Evolutionary conservation across 768 basidiomycete genomes (phyloP), one percentile per base, ranked within the genome.

Genomic region (Hygrophoropsis aurantiaca): DNA sequence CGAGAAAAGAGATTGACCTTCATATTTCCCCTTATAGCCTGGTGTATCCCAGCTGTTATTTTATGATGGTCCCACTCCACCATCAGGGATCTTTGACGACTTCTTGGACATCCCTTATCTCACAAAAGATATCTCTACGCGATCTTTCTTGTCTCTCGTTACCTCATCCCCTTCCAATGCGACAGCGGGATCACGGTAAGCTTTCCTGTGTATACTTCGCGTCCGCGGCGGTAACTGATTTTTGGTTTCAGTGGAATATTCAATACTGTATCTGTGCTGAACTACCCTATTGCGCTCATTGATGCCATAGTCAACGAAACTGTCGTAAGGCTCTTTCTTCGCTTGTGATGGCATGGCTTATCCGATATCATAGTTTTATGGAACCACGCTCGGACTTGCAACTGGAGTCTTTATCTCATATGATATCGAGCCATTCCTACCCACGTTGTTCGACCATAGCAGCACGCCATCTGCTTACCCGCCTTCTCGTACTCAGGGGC

Each of bases 371-470:
- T 41, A 82, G 76, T 74, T 74, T 58, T 79, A 74, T 75, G 75
- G 79, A 15, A 46, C 50, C 5, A 44, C 43, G 5, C 58, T 74
- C n/a, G 51, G 66, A 24, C 50, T 69, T 20, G 51, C 64, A 16
- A 64, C 70, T 45, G 69, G 74, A 40, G 73, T 71, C 1, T 60
- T 70, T 40, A 51, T 71, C 45, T 61, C 67, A 30, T 80, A 81
- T 56, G 73, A 69, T 40, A 69, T 78, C 36, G 79, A 84, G 47
- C 77, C 78, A 1, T 74, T 81, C 68, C 65, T 79, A 1, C 60
- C 75, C 0, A 53, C 55, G 39, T 46, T 74, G 42, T 72, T 73
- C 50, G 61, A 62, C 5, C 73, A 75, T 49, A 71, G 58, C 26
- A 44, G 60, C 24, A 59, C 55, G 10, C 47, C 61, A 0, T 69